These are phyloP conservation scores for Irpex sp. DNA, from an alignment of 1,284 basidiomycete species.

Conservation along the genomic window DNA sequence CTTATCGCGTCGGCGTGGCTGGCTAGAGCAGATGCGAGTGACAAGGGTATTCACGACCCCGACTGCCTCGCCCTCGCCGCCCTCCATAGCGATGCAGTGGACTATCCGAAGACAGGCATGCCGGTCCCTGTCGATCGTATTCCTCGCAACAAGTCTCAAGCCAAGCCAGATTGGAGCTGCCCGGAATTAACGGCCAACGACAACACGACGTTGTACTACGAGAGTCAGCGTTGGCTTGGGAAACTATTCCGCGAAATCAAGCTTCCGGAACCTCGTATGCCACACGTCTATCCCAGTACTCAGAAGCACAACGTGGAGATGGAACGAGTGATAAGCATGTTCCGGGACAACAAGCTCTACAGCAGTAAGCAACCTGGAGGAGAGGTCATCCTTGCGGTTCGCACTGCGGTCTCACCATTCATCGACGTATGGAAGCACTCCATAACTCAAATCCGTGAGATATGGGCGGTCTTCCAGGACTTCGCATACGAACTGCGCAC, in stretches of 20 bases:
- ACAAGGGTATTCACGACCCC: slow-evolving; percentile 51
- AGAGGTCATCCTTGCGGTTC: slow-evolving; percentile 11
- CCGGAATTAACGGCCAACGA: slow-evolving; percentile 4
- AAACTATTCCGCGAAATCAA: slow-evolving; percentile 48
- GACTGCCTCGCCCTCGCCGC: slow-evolving; percentile 59
- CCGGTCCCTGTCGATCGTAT: slow-evolving; percentile 42
- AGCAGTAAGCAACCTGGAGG: background rate
- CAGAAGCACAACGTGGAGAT: background rate
- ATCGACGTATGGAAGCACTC: slow-evolving; percentile 10
- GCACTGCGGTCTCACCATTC: slow-evolving; percentile 13
- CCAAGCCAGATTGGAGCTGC: slow-evolving; percentile 62
- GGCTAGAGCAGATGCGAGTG: slow-evolving; percentile 59
- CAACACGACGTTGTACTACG: slow-evolving; percentile 32
- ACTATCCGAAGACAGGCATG: slow-evolving; percentile 65
- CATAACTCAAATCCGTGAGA: background rate
- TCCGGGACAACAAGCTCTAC: background rate
- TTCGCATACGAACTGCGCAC: slow-evolving; percentile 21
- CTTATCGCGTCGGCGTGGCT: slow-evolving; percentile 54
- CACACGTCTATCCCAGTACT: background rate
- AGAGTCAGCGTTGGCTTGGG: slow-evolving; percentile 45
- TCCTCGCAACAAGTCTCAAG: slow-evolving; percentile 45
- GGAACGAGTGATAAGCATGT: background rate
- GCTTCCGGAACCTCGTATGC: slow-evolving; percentile 25
- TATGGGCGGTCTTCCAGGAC: slow-evolving; percentile 8
- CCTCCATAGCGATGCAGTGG: slow-evolving; percentile 62